Conservation (phyloP, 176 grass and related monocot species). For the Eleusine indica region DNA sequence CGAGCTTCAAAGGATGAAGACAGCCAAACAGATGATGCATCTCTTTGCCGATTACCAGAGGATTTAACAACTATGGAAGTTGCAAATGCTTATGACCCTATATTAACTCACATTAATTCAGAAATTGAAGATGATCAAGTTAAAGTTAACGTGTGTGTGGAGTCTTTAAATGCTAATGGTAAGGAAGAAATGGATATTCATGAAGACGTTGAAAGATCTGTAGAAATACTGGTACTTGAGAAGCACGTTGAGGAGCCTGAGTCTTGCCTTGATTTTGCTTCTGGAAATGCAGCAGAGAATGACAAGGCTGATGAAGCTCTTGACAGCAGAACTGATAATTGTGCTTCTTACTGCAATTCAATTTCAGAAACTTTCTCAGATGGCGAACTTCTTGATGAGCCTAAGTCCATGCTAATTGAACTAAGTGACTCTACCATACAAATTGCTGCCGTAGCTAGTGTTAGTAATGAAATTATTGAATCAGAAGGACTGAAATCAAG, state of each 20-base stretch:
- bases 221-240: neutral
- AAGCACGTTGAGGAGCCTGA: conserved; percentile 24
- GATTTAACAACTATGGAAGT: conserved; percentile 19
- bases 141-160: conserved; percentile 7
- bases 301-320: conserved; percentile 22
- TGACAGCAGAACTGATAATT: conserved; percentile 20
- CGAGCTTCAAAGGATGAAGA: conserved; percentile 21
- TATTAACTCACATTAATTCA: conserved; percentile 31
- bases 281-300: conserved; percentile 28
- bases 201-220: conserved; percentile 24
- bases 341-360: conserved; percentile 32
- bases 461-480: conserved; percentile 28
- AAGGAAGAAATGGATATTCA: conserved; percentile 31
- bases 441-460: conserved; percentile 16
- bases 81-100: conserved; percentile 6
- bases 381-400: conserved; percentile 27
- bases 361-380: conserved; percentile 48
- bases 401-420: conserved; percentile 39
- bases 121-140: conserved; percentile 33
- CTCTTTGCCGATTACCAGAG: conserved; percentile 36
- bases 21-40: conserved; percentile 15
- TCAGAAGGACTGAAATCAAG: conserved; percentile 37
- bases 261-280: conserved; percentile 24
- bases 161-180: conserved; percentile 26
- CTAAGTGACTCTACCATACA: conserved; percentile 30